Base-by-base conservation (phyloP, 768 basidiomycete genomes). In the Pulveroboletus ravenelii region DNA sequence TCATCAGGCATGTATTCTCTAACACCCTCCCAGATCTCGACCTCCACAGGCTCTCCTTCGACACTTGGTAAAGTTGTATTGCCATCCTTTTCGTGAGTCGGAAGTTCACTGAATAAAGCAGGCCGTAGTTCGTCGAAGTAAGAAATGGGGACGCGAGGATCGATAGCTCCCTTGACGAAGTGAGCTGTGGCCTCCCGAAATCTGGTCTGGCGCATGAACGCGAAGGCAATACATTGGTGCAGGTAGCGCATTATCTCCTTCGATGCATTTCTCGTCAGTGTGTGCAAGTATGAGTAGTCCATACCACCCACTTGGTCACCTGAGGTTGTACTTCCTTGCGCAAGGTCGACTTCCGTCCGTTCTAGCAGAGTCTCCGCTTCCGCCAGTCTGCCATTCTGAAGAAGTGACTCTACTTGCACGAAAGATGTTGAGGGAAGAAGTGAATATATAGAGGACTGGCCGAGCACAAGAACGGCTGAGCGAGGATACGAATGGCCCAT, bases 181-280 rank as follows among this genome's bases (percentile, higher is more conserved):
- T 89, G 78, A 54, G 78, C 79, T 15, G 85, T 86, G 1, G 93
- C 92, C 51, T 90, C 86, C 53, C 87, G 84, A 63, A 96, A 94
- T 44, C 84, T 73, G 0, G 89, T 91, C 64, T 90, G 88, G 29
- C 74, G 65, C 62, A 94, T 77, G 58, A 85, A 85, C 64, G 84
- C 79, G 62, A 88, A 88, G 14, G 89, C 93, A 47, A 94, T 79
- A 31, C 82, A 81, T 58, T 91, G 87, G 63, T 89, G 89, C 32
- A 91, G 75, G 57, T 89, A 90, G 52, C 78, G 78, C 42, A 93
- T 71, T 58, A 88, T 87, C 31, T 87, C 85, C 10, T 67, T 73
- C 77, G 84, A 35, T 25, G 12, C 12, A 42, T 39, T 37, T n/a
- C 34, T 53, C 57, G 46, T 56, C 39, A 60, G 54, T 8, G 13